These are phyloP conservation scores for Inga laurina DNA, from an alignment of 306 rosid species.

Conservation along the genomic window DNA sequence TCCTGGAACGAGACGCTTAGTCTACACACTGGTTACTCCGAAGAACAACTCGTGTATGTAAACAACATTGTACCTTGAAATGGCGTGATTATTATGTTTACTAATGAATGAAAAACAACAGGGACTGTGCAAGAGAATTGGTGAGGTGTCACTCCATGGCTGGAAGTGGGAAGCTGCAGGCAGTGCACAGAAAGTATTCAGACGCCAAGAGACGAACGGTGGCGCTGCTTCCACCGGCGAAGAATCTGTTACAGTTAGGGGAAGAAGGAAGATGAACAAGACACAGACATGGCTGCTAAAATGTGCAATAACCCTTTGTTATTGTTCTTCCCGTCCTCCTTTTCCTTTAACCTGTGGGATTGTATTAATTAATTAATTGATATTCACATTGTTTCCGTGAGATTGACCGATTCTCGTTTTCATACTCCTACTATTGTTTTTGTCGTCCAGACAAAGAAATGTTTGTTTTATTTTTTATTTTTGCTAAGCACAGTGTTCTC, in stretches of 20 bases:
- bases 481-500: no score
- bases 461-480: no score
- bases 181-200: slow-evolving; percentile 58
- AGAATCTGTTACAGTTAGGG: slow-evolving; percentile 33
- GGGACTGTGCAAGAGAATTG: slow-evolving; percentile 70
- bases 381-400: background rate
- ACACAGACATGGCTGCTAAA: background rate
- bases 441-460: no score
- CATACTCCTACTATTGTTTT: background rate
- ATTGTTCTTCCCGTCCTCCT: background rate
- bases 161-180: slow-evolving; percentile 57
- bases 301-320: slow-evolving; percentile 23
- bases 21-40: slow-evolving; percentile 69
- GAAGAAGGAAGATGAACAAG: background rate
- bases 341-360: no score
- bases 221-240: slow-evolving; percentile 68
- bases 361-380: background rate
- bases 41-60: slow-evolving; percentile 59
- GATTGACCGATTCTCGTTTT: no score
- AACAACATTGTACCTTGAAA: background rate
- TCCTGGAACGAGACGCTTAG: slow-evolving; percentile 76
- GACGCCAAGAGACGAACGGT: slow-evolving; percentile 57
- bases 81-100: background rate
- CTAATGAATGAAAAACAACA: slow-evolving; percentile 13
- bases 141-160: slow-evolving; percentile 51